Conservation (phyloP, 2,329 filamentous ascomycete species). For the Cryphonectria japonica region DNA sequence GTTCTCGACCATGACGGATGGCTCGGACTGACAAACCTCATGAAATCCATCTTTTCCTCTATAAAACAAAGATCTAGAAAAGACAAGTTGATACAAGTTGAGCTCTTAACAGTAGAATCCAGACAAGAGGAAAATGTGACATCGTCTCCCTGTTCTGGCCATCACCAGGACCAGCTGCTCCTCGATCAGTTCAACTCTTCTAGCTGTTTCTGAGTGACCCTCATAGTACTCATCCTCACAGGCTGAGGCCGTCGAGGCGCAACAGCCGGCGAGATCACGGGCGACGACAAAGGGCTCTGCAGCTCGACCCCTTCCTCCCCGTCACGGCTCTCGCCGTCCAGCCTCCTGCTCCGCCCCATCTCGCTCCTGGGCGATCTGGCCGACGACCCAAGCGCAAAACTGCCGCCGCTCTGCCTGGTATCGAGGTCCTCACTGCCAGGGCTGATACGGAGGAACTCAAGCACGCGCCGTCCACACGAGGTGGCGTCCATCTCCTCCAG, state of each 20-base stretch:
- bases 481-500: slow-evolving; percentile 29
- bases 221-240: slow-evolving; percentile 21
- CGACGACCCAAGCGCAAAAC: slow-evolving; percentile 22
- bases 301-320: slow-evolving; percentile 22
- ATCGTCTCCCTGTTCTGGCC: background rate
- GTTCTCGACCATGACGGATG: background rate
- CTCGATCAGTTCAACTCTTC: slow-evolving; percentile 17
- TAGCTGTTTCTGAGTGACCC: slow-evolving; percentile 20
- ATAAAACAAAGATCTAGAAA: background rate
- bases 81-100: background rate
- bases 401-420: slow-evolving; percentile 18
- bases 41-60: background rate
- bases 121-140: background rate
- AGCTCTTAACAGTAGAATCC: background rate
- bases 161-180: background rate
- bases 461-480: slow-evolving; percentile 1
- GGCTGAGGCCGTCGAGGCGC: slow-evolving; percentile 9
- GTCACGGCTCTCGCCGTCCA: slow-evolving; percentile 19
- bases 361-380: slow-evolving; percentile 24
- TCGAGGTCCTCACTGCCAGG: background rate
- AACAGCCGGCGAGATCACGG: background rate
- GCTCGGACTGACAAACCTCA: background rate
- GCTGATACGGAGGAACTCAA: slow-evolving; percentile 12
- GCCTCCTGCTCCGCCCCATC: slow-evolving; percentile 25
- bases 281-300: slow-evolving; percentile 13